These are phyloP conservation scores for Torrubiella hemipterigena DNA, from an alignment of 2,329 filamentous ascomycete species.

Conservation along the genomic window DNA sequence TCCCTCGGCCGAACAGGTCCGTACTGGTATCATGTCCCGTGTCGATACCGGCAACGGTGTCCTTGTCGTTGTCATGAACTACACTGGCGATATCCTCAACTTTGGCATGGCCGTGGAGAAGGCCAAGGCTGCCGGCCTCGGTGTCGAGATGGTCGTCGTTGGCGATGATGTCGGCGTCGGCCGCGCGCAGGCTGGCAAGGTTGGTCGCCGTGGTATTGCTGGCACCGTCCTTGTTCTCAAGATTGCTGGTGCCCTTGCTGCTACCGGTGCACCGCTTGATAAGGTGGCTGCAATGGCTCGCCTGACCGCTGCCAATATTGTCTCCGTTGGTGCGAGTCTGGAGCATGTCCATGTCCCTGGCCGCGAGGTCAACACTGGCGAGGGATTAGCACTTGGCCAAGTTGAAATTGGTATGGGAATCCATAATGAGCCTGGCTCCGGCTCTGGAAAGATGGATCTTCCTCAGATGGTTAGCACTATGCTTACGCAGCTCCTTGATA, in stretches of 20 bases:
- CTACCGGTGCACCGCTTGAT: constrained; percentile 51
- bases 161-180: constrained; percentile 90
- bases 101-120: constrained; percentile 93
- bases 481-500: constrained; percentile 57
- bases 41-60: constrained; percentile 65
- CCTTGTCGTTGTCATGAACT: constrained; percentile 90
- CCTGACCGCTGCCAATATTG: constrained; percentile 61
- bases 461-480: constrained; percentile 49
- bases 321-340: constrained; percentile 75
- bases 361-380: constrained; percentile 46
- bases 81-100: constrained; percentile 81
- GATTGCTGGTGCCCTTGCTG: constrained; percentile 74
- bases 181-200: constrained; percentile 71
- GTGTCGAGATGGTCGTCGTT: constrained; percentile 82
- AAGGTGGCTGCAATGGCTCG: constrained; percentile 64
- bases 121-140: constrained; percentile 64
- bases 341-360: constrained; percentile 92
- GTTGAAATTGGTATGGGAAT: constrained; percentile 67
- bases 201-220: constrained; percentile 80
- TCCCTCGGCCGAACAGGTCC: constrained; percentile 71
- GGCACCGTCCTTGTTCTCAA: constrained; percentile 89
- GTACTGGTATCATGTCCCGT: constrained; percentile 59
- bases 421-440: constrained; percentile 56
- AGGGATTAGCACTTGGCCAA: constrained; percentile 40
- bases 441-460: constrained; percentile 37